Conservation (phyloP, 1,284 basidiomycete genomes). For the Ceratobasidium theobromae region DNA sequence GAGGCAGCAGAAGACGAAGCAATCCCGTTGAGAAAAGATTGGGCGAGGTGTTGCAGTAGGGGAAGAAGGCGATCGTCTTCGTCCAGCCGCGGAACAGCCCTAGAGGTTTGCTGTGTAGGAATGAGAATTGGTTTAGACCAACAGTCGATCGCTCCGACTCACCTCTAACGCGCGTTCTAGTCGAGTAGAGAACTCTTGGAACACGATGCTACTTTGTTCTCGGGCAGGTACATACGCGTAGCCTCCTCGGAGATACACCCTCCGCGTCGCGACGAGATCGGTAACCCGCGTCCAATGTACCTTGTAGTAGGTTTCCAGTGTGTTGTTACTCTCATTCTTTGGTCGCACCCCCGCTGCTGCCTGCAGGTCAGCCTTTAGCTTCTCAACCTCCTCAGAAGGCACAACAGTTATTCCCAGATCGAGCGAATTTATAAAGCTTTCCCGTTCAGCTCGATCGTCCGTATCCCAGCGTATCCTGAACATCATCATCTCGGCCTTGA, state of each 20-base stretch:
- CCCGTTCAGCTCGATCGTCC: slow-evolving; percentile 63
- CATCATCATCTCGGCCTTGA: slow-evolving; percentile 84
- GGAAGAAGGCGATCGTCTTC: slow-evolving; percentile 93
- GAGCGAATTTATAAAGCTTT: slow-evolving; percentile 72
- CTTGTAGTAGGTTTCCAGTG: slow-evolving; percentile 44
- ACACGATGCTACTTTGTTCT: slow-evolving; percentile 85
- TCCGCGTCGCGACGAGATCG: slow-evolving; percentile 85
- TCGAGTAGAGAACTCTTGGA: slow-evolving; percentile 80
- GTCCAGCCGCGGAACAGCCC: slow-evolving; percentile 88
- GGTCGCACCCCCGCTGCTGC: slow-evolving; percentile 45
- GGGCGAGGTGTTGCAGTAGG: slow-evolving; percentile 88
- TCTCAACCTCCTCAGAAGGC: slow-evolving; percentile 57
- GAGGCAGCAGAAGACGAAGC: slow-evolving; percentile 60
- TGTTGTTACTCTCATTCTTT: slow-evolving; percentile 48
- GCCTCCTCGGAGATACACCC: slow-evolving; percentile 77
- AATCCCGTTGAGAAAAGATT: slow-evolving; percentile 91
- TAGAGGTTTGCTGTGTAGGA: slow-evolving; percentile 72
- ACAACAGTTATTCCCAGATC: slow-evolving; percentile 83
- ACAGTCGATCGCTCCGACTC: slow-evolving; percentile 37
- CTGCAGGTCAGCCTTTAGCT: slow-evolving; percentile 56
- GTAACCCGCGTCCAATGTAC: slow-evolving; percentile 88
- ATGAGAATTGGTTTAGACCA: background rate
- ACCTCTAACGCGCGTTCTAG: slow-evolving; percentile 84
- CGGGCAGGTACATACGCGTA: slow-evolving; percentile 87
- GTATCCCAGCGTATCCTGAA: slow-evolving; percentile 84